These are phyloP conservation scores for Didymella exigua DNA, from an alignment of 2,329 filamentous ascomycete genomes.

Conservation along the genomic window DNA sequence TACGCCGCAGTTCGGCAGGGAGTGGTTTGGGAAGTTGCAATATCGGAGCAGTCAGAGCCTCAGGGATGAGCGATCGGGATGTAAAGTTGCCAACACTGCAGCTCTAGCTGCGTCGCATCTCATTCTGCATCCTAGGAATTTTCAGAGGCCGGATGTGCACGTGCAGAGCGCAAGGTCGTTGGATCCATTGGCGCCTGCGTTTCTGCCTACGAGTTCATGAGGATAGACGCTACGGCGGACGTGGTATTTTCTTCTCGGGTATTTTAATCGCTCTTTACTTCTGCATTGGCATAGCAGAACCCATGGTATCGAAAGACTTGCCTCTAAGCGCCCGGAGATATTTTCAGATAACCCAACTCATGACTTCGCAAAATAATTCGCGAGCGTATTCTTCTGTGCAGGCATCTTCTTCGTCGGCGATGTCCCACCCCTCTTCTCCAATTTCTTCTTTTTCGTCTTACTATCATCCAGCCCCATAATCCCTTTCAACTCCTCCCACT, in stretches of 20 bases:
- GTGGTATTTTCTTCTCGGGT: too few species aligned
- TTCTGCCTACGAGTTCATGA: background rate
- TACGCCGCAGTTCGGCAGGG: background rate
- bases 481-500: constrained; percentile 69
- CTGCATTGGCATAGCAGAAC: too few species aligned
- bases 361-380: constrained; percentile 40
- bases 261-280: too few species aligned
- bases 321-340: too few species aligned
- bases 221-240: too few species aligned
- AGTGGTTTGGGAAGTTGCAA: constrained; percentile 1
- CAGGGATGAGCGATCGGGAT: background rate
- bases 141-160: too few species aligned
- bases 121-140: too few species aligned
- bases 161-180: background rate
- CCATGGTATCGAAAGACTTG: too few species aligned
- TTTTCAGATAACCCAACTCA: background rate
- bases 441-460: constrained; percentile 42
- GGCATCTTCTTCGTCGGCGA: constrained; percentile 42
- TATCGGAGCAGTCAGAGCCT: background rate
- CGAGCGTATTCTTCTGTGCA: constrained; percentile 41
- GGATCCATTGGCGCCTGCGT: background rate
- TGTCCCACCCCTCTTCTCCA: constrained; percentile 18
- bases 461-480: constrained; percentile 66
- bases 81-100: too few species aligned
- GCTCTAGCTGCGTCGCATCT: too few species aligned